Percentiles rank a stretch among this genome's conserved stretches.
These are phyloP conservation scores for Macrotyloma uniflorum DNA, from an alignment of 306 rosid genomes.

Conservation along the genomic window DNA sequence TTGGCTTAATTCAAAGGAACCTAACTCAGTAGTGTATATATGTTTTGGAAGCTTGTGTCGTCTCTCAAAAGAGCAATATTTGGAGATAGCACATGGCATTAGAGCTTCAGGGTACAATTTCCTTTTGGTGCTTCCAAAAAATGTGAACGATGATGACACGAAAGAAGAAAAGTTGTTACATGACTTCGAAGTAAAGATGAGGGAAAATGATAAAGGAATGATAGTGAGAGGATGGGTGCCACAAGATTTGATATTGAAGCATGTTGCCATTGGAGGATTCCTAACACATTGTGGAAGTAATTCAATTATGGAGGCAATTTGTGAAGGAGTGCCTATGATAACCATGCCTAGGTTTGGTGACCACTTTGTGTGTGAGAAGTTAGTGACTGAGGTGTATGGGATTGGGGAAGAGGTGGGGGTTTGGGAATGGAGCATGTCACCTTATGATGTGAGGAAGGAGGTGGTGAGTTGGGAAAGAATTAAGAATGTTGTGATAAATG, in stretches of 20 bases:
- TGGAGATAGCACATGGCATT: too few relatives aligned
- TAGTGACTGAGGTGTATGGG: constrained; percentile 22
- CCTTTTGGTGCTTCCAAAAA: too few relatives aligned
- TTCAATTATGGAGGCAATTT: neutral
- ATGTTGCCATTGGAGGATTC: constrained; percentile 23
- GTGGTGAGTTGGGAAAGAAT: constrained; percentile 27
- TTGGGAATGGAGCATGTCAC: constrained; percentile 27
- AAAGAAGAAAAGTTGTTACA: too few relatives aligned
- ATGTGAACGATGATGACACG: too few relatives aligned
- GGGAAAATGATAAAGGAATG: too few relatives aligned
- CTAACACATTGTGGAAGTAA: constrained; percentile 27
- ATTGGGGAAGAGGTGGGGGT: constrained; percentile 43
- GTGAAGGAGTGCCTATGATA: constrained; percentile 28
- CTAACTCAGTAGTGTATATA: neutral
- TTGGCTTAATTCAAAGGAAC: constrained; percentile 19
- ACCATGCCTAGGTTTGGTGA: constrained; percentile 24
- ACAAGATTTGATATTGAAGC: constrained; percentile 32
- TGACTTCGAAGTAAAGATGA: too few relatives aligned
- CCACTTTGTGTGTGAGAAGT: neutral
- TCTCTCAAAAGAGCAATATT: too few relatives aligned
- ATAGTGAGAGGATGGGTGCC: constrained; percentile 32
- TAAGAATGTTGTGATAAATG: constrained; percentile 23
- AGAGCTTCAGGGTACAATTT: too few relatives aligned
- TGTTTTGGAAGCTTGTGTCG: neutral
- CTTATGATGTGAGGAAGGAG: neutral